Conservation (phyloP, 2,329 filamentous ascomycete genomes). For the Coniochaeta sp. region DNA sequence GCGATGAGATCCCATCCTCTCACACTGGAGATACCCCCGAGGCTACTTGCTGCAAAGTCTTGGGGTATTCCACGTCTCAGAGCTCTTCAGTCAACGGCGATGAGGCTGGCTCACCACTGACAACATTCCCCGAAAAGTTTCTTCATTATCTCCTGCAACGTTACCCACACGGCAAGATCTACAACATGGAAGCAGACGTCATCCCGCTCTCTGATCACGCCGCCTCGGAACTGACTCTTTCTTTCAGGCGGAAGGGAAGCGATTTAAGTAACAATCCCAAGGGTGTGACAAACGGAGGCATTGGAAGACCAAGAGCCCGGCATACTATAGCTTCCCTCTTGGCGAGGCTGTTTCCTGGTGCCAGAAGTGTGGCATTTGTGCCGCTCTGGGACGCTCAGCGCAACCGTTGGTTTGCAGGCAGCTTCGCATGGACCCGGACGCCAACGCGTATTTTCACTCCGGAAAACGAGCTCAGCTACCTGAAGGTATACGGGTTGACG, state of each 20-base stretch:
- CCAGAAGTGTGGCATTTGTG: slow-evolving; percentile 36
- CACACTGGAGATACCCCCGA: slow-evolving; percentile 1
- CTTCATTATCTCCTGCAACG: slow-evolving; percentile 31
- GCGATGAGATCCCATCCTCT: slow-evolving; percentile 7
- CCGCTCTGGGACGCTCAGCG: slow-evolving; percentile 33
- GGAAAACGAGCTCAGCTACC: slow-evolving; percentile 40
- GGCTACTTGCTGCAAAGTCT: slow-evolving; percentile 18
- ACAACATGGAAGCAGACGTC: slow-evolving; percentile 32
- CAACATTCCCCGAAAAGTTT: slow-evolving; percentile 27
- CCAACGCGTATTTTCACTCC: slow-evolving; percentile 34
- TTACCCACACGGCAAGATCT: slow-evolving; percentile 38
- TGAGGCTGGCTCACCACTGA: slow-evolving; percentile 5
- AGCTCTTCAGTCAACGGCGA: slow-evolving; percentile 24
- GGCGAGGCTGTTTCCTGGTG: slow-evolving; percentile 28
- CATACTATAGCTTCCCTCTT: slow-evolving; percentile 21
- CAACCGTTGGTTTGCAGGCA: slow-evolving; percentile 40
- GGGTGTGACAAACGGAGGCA: neutral
- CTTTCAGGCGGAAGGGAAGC: slow-evolving; percentile 10
- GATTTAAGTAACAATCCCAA: neutral
- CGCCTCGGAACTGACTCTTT: slow-evolving; percentile 20
- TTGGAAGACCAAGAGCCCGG: neutral
- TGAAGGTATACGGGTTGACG: slow-evolving; percentile 43
- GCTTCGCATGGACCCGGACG: slow-evolving; percentile 39
- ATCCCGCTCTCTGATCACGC: slow-evolving; percentile 10
- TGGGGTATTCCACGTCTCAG: slow-evolving; percentile 29